Conservation (phyloP, 75 land plant species). For the Ceratopteris richardii region DNA sequence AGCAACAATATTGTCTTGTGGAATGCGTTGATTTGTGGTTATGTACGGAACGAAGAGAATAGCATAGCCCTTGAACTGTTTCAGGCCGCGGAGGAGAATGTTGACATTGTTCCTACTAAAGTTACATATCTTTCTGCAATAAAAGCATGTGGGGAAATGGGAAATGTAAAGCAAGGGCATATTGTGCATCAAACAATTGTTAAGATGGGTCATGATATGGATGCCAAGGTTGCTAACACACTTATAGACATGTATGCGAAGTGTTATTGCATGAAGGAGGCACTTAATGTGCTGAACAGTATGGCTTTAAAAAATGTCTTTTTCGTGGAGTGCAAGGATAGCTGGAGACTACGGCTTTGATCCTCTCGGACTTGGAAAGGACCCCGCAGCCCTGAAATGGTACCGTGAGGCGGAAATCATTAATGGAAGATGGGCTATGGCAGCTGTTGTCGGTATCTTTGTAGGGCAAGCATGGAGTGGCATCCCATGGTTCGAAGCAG, state of each 20-base stretch:
- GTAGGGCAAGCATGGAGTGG: too few species aligned
- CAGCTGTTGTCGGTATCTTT: too few species aligned
- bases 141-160: not conserved
- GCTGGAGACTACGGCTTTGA: too few species aligned
- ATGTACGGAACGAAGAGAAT: not conserved
- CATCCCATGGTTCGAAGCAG: too few species aligned
- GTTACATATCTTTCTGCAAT: not conserved
- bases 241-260: slow-evolving; percentile 4
- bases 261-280: not conserved
- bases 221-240: not conserved
- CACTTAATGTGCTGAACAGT: not conserved
- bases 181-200: not conserved
- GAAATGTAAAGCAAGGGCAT: not conserved
- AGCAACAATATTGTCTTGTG: not conserved
- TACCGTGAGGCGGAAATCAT: too few species aligned
- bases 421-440: too few species aligned
- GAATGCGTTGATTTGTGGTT: slow-evolving; percentile 5
- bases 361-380: too few species aligned
- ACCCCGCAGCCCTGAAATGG: too few species aligned
- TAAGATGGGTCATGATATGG: not conserved
- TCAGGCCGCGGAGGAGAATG: not conserved
- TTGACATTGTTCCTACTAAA: too few species aligned
- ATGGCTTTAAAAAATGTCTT: not conserved
- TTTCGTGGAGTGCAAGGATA: slow-evolving; percentile 8
- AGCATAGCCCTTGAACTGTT: not conserved